phyloP scores from a whole-genome alignment of 805 yeast genomes.

The Yamadazyma insecticola region DNA sequence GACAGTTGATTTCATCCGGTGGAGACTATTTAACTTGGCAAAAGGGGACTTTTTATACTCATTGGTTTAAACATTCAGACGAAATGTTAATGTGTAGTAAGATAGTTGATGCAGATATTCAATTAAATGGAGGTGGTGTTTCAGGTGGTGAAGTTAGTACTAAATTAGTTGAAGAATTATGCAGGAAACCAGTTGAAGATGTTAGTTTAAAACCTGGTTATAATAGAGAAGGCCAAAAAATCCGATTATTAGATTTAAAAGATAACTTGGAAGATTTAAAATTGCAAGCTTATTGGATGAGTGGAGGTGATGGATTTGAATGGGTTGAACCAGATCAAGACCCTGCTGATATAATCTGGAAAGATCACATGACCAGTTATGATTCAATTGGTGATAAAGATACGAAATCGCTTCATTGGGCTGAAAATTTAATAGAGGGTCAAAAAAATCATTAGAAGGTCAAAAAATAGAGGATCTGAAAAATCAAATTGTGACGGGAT shows the following conservation, averaged over 20 bases:
- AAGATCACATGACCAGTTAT: slow-evolving; percentile 21
- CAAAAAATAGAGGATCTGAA: no score
- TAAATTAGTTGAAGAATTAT: slow-evolving; percentile 33
- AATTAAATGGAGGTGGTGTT: slow-evolving; percentile 45
- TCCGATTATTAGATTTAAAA: slow-evolving; percentile 34
- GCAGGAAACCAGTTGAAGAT: slow-evolving; percentile 25
- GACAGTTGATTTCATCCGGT: slow-evolving; percentile 34
- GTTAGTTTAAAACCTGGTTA: slow-evolving; percentile 27
- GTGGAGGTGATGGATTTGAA: slow-evolving; percentile 80
- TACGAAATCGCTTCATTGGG: slow-evolving; percentile 30
- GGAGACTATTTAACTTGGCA: slow-evolving; percentile 59
- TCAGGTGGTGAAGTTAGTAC: slow-evolving; percentile 31
- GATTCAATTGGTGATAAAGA: slow-evolving; percentile 14
- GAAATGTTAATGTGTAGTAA: slow-evolving; percentile 64
- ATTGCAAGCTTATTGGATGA: slow-evolving; percentile 81
- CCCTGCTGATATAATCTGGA: slow-evolving; percentile 63
- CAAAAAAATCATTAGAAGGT: no score
- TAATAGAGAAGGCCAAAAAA: slow-evolving; percentile 33
- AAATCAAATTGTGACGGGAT: no score
- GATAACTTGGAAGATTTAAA: slow-evolving; percentile 62
- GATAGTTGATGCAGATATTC: slow-evolving; percentile 62
- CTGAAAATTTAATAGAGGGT: slow-evolving; percentile 36
- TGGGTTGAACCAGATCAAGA: slow-evolving; percentile 92
- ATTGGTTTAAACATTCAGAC: slow-evolving; percentile 63
- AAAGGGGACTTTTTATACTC: slow-evolving; percentile 57